Evolutionary conservation across 768 basidiomycete species (phyloP), one percentile per base, ranked within the genome.

Genomic region (Coprinopsis strossmayeri): DNA sequence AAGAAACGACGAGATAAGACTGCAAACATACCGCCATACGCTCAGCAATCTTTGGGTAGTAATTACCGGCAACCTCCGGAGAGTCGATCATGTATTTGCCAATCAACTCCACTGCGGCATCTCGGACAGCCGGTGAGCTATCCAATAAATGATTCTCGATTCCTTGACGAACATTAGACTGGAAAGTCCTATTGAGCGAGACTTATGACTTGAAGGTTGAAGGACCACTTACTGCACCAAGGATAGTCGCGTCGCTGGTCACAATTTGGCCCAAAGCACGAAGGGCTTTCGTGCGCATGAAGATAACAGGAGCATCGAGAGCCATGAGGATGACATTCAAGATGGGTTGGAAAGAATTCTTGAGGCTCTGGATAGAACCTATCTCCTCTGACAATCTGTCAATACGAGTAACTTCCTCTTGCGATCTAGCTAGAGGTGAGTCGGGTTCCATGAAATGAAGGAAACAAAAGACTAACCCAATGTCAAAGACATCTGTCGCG

Each of bases 51-150:
- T 82, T 83, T 40, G 77, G 73, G 58, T 94, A 95, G 67, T 98
- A 98, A 57, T 93, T 82, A 2, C 79, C 78, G 0, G 89, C 91
- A n/a, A 98, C 82, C 48, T 84, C 82, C 0, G 91, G 90, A 0
- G 85, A 83, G 52, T 91, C 86, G 28, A 93, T 80, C 72, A 98
- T 84, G 59, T 98, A 95, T 68, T 92, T 95, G n/a, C 96, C 96
- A 49, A 98, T 90, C 49, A 99, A 70, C 60, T 98, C 96, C 12
- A 99, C 90, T 3, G 95, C 93, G 3, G 93, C 92, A 61, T 99
- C 96, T 10, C 96, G 87, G 5, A 99, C 96, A 15, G 89, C 87
- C 0, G 96, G 86, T 0, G 96, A 98, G 54, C 78, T 86, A 57
- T 99, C 96, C 1, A 88, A 71, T 12, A 99, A 76, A 59, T 96